Base-by-base conservation (phyloP, 1,284 basidiomycete genomes). In the Leccinum pachyderme region DNA sequence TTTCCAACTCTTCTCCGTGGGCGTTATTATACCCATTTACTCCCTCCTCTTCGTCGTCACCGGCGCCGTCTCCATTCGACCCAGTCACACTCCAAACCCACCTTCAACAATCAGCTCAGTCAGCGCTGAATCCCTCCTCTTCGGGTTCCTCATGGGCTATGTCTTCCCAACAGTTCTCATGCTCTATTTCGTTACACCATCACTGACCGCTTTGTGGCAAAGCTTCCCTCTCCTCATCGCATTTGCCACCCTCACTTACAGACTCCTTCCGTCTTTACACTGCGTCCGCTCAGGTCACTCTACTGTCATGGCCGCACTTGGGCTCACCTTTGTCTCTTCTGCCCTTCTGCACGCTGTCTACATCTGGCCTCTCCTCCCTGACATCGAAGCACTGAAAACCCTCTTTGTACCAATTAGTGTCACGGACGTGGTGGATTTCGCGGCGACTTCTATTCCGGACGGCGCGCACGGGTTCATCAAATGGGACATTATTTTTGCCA, bases 151-250 rank as follows among this genome's bases (percentile, higher is more conserved):
- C 41, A 59, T 72, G 3, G 77, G 76, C 13, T 73, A 66, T 15
- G 58, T 62, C 37, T 63, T 78, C 31, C 77, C 77, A 5, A 73
- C 73, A 7, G 50, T 59, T 24, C 67, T 64, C 49, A 72, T 81
- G 71, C 22, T 76, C 55, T 18, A 62, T 37, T 32, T 76, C 4
- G 46, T 60, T 29, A 68, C 71, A 39, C 67, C 76, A 2, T 52
- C 53, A 24, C 61, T 76, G 53, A 81, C 75, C 11, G 74, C 73
- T 4, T 57, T 72, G 29, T 81, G 80, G 80, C 79, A 81, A 53
- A 54, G 66, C n/a, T 79, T 76, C 53, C 79, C 80, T 3, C 13
- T 74, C 24, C 69, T 65, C 56, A 63, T 75, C 39, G 67, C 66
- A 37, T 5, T 75, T n/a, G 67, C 72, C 5, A 61, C 33, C 4